These are phyloP conservation scores for Paracoccidioides lutzii DNA, from an alignment of 2,329 filamentous ascomycete genomes.

Conservation along the genomic window DNA sequence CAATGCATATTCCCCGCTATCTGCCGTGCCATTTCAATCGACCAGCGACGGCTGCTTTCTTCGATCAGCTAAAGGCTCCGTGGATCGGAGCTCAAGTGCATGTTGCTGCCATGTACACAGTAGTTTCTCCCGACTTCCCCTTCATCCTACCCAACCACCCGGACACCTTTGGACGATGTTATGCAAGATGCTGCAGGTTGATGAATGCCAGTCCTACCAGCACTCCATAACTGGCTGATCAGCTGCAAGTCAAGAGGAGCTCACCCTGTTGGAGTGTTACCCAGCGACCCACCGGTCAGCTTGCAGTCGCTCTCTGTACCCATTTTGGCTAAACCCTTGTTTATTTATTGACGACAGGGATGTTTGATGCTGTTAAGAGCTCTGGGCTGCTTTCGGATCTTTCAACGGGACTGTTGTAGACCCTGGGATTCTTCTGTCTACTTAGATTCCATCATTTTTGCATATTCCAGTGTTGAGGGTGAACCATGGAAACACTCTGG, in stretches of 20 bases:
- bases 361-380: not conserved
- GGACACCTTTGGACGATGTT: not conserved
- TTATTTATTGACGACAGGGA: not conserved
- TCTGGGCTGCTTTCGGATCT: not conserved
- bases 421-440: not conserved
- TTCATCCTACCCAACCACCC: not conserved
- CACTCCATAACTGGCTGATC: not conserved
- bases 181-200: not conserved
- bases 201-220: not conserved
- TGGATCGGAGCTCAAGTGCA: not conserved
- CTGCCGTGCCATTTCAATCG: too few species aligned
- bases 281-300: not conserved
- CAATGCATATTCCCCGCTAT: too few species aligned
- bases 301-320: too few species aligned
- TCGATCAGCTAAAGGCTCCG: too few species aligned
- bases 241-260: not conserved
- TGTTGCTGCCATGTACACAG: not conserved
- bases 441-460: not conserved
- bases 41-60: too few species aligned
- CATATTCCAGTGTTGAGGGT: not conserved
- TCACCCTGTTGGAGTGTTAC: not conserved
- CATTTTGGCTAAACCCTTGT: not conserved
- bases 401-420: not conserved
- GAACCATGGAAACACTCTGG: too few species aligned
- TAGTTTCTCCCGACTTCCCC: not conserved